Conservation (phyloP, 1,284 basidiomycete genomes). For the Pseudomicrostroma phylloplanum region DNA sequence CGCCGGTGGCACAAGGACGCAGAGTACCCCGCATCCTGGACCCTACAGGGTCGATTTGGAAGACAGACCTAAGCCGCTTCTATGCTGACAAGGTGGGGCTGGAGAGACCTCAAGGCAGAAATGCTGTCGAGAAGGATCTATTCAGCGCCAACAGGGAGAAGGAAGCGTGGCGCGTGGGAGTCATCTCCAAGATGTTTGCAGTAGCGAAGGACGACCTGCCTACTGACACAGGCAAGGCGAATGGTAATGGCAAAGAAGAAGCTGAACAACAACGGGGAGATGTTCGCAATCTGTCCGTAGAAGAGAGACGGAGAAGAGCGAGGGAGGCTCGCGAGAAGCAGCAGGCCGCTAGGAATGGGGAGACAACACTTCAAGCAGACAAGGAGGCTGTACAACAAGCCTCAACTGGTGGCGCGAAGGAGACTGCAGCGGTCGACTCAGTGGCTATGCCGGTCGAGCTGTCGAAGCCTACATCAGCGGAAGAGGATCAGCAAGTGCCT, state of each 20-base stretch:
- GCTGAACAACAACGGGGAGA: background rate
- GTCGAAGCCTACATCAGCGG: background rate
- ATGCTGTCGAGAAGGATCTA: constrained; percentile 73
- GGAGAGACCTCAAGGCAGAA: constrained; percentile 56
- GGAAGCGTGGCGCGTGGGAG: constrained; percentile 49
- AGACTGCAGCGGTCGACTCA: background rate
- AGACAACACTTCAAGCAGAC: background rate
- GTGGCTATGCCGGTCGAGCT: background rate
- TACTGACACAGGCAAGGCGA: constrained; percentile 61
- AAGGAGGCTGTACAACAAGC: background rate
- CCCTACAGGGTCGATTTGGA: constrained; percentile 52
- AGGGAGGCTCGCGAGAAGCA: constrained; percentile 36
- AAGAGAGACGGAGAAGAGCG: constrained; percentile 74
- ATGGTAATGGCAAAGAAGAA: background rate
- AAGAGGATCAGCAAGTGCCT: background rate
- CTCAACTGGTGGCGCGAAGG: background rate
- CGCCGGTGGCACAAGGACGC: constrained; percentile 70
- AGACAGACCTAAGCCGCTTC: constrained; percentile 55
- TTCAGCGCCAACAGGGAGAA: constrained; percentile 54
- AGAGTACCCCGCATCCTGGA: constrained; percentile 90
- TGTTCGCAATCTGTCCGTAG: constrained; percentile 61
- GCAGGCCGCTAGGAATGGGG: constrained; percentile 13
- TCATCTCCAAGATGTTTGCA: constrained; percentile 98
- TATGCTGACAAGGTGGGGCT: constrained; percentile 52
- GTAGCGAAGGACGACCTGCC: constrained; percentile 73